Conservation (phyloP, 73 alveolate genomes). For the Vitrella brassicaformis region DNA sequence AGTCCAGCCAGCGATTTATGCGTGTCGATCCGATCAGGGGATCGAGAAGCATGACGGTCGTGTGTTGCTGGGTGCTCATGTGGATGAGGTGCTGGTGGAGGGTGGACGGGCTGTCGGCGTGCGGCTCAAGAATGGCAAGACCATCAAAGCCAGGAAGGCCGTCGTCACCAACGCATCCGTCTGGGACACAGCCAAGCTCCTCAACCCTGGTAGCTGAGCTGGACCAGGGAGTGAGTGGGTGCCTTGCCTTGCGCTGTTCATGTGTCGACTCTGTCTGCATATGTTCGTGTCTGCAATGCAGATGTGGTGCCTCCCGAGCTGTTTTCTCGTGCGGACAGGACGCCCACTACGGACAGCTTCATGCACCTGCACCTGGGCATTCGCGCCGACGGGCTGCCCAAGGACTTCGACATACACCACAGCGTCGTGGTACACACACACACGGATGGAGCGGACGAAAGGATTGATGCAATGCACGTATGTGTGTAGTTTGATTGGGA, state of each 20-base stretch:
- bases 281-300: too few species aligned
- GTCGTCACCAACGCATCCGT: conserved; percentile 4
- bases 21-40: too few species aligned
- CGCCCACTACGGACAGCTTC: conserved; percentile 1
- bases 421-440: not conserved
- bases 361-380: conserved; percentile 27
- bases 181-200: not conserved
- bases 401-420: not conserved
- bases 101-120: conserved; percentile 31
- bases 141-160: conserved; percentile 7
- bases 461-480: too few species aligned
- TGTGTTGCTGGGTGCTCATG: conserved; percentile 19
- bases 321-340: too few species aligned
- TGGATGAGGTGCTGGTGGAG: conserved; percentile 26
- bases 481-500: not conserved
- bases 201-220: not conserved
- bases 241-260: too few species aligned
- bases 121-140: conserved; percentile 3
- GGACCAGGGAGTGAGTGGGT: not conserved
- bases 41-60: not conserved
- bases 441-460: not conserved
- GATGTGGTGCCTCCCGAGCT: too few species aligned
- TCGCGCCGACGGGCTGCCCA: conserved; percentile 17
- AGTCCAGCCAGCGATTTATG: too few species aligned
- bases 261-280: too few species aligned